Base-by-base conservation (phyloP, 805 yeast genomes). In the Lipomyces yamanashiensis region DNA sequence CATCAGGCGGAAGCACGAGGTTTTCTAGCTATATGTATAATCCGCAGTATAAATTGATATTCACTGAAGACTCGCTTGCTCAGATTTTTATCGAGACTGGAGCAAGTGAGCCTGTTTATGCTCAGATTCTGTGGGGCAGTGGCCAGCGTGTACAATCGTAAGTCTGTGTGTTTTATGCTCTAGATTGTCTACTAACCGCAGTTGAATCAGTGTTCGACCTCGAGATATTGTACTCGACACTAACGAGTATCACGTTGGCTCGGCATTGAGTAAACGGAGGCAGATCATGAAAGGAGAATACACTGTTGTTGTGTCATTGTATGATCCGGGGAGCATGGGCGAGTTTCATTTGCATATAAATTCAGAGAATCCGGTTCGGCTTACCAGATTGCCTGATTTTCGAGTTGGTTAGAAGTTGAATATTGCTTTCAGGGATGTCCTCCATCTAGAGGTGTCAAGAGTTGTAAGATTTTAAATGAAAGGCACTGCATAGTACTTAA, bases 1-100 rank as follows among this genome's bases (percentile, higher is more conserved):
- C 69, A n/a, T 59, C 67, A 4, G 69, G 69, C n/a, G 69, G 69
- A 8, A 66, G 53, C 45, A 44, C 59, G 7, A 7, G 44, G 2
- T 47, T 57, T 2, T 54, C 68, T 10, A 49, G 61, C n/a, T 66
- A 45, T 47, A 23, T 37, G 33, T 52, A 51, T 45, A 66, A 66
- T 40, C 69, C 69, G 19, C 69, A 66, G 51, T 66, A 47, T 40
- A 59, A 55, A 34, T 39, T 66, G 12, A 33, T 12, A 23, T 62
- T 66, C n/a, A n/a, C 41, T 7, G 39, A 48, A 34, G 57, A 58
- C 37, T 47, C 54, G 9, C 23, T 36, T 6, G 12, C 59, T 6
- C 67, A 52, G 54, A 15, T 66, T 21, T 58, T 59, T 52, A 36
- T 59, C 12, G 64, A 63, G 36, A 49, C 64, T 7, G 39, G 21